Conservation (phyloP, 139 green algal genomes). For the Chlorella sp. region DNA sequence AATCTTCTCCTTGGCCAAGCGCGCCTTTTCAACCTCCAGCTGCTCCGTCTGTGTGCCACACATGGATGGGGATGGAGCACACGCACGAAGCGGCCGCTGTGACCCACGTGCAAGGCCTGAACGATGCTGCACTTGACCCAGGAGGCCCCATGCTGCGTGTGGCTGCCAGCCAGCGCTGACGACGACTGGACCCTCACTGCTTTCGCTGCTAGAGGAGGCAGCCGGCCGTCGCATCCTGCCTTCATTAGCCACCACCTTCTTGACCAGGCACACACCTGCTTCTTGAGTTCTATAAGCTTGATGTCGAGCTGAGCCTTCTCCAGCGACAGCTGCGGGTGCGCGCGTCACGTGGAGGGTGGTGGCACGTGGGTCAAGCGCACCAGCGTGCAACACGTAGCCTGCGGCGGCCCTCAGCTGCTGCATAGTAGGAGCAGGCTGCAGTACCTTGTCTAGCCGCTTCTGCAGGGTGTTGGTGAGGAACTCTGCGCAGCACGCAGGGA, state of each 20-base stretch:
- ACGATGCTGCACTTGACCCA: background rate
- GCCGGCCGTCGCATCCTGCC: too few species aligned
- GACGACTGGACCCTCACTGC: background rate
- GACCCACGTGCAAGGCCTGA: background rate
- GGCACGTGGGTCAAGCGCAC: background rate
- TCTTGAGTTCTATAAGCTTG: constrained; percentile 4
- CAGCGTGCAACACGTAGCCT: too few species aligned
- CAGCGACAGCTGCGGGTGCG: background rate
- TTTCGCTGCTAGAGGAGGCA: background rate
- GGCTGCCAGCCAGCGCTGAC: background rate
- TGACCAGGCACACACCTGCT: constrained; percentile 9
- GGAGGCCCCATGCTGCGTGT: background rate
- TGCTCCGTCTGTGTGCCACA: constrained; percentile 10
- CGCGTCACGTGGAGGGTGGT: background rate
- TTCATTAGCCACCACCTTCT: too few species aligned
- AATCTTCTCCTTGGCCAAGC: constrained; percentile 61
- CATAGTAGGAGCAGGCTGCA: background rate
- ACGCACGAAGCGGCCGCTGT: background rate
- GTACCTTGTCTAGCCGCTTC: constrained; percentile 59
- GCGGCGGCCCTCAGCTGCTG: too few species aligned
- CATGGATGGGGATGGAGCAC: background rate
- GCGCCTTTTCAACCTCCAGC: constrained; percentile 21
- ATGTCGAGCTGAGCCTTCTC: constrained; percentile 4
- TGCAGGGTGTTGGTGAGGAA: constrained; percentile 76
- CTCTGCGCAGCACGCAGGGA: constrained; percentile 45